These are phyloP conservation scores for Fusarium poae DNA, from an alignment of 2,329 filamentous ascomycete genomes.

Conservation along the genomic window DNA sequence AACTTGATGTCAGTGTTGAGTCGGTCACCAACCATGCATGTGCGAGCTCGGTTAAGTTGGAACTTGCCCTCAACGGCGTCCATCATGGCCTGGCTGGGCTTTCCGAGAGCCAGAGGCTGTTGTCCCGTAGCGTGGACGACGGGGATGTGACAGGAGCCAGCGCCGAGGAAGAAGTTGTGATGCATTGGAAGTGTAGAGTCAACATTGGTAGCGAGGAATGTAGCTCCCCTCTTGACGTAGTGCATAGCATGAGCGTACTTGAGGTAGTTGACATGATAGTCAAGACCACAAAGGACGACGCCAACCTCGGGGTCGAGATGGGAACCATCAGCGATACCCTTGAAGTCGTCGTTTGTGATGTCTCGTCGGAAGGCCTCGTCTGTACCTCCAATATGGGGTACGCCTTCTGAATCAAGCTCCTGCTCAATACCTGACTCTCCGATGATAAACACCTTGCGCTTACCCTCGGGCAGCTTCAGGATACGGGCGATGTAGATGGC, in stretches of 20 bases:
- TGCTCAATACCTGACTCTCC: conserved; percentile 93
- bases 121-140: conserved; percentile 77
- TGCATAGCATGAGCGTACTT: conserved; percentile 88
- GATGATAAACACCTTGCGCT: conserved; percentile 94
- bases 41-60: conserved; percentile 82
- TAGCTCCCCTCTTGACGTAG: conserved; percentile 84
- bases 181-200: conserved; percentile 90
- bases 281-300: conserved; percentile 88
- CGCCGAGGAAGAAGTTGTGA: conserved; percentile 89
- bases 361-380: conserved; percentile 83
- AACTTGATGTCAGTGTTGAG: conserved; percentile 97
- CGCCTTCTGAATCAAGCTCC: conserved; percentile 83
- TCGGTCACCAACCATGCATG: conserved; percentile 96
- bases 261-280: conserved; percentile 95
- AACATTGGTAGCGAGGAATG: conserved; percentile 92
- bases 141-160: conserved; percentile 84
- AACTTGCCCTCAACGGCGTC: conserved; percentile 98
- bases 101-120: conserved; percentile 84
- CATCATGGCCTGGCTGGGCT: conserved; percentile 99
- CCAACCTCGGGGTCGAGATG: conserved; percentile 89
- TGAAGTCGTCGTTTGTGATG: conserved; percentile 84
- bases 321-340: conserved; percentile 79
- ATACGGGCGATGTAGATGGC: conserved; percentile 97
- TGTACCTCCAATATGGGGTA: conserved; percentile 87
- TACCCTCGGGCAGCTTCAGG: conserved; percentile 79